Evolutionary conservation across 176 grass and related monocot genomes (phyloP).

Genomic region (Cenchrus americanus): DNA sequence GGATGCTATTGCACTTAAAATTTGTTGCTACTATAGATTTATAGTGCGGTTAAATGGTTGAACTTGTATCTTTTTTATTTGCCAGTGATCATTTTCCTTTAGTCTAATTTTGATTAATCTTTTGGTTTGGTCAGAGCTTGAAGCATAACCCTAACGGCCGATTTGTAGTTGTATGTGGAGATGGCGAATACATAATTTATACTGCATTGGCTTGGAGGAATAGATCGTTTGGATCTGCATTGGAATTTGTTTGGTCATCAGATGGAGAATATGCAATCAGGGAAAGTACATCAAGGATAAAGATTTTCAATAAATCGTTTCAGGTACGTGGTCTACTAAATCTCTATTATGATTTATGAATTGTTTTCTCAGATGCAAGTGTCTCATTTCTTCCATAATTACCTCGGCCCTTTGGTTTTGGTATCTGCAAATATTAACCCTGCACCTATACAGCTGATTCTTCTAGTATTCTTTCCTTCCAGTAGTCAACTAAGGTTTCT

Average conservation of each 20-base stretch:
- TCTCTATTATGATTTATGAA: background rate
- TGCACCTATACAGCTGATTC: background rate
- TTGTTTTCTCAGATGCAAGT: conserved; percentile 1
- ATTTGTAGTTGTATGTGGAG: conserved; percentile 98
- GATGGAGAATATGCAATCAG: conserved; percentile 95
- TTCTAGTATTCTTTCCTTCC: conserved; percentile 15
- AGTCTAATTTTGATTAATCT: conserved; percentile 35
- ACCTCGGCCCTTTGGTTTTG: background rate
- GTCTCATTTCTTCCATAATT: conserved; percentile 7
- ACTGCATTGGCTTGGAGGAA: conserved; percentile 97
- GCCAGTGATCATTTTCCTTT: background rate
- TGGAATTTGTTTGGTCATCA: conserved; percentile 94
- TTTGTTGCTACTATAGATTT: conserved; percentile 9
- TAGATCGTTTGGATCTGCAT: conserved; percentile 90
- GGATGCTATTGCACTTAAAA: conserved; percentile 29
- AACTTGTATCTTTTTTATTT: background rate
- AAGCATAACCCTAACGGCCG: conserved; percentile 98
- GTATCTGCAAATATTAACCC: background rate
- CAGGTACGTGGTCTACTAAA: conserved; percentile 54
- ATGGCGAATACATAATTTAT: conserved; percentile 97
- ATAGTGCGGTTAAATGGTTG: conserved; percentile 7
- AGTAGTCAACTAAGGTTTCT: conserved; percentile 3
- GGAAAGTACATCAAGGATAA: conserved; percentile 96
- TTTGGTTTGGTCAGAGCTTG: conserved; percentile 75
- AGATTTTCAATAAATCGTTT: conserved; percentile 88